These are phyloP conservation scores for Puccinia novopanici DNA, from an alignment of 1,284 basidiomycete genomes.

Conservation along the genomic window DNA sequence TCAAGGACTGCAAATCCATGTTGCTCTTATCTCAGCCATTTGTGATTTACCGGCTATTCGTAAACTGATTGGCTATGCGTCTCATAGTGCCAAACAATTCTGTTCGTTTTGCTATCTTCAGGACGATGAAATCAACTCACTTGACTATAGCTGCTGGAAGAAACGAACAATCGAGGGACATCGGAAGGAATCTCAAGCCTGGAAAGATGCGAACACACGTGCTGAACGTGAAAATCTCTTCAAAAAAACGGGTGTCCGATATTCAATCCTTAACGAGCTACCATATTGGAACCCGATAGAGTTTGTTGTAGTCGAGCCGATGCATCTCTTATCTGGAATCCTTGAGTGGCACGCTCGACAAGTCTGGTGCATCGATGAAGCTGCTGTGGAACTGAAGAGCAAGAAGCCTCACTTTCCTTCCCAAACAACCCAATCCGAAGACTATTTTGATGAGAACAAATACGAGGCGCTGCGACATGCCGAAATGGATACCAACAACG, in stretches of 20 bases:
- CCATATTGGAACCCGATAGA: conserved; percentile 27
- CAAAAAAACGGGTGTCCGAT: conserved; percentile 10
- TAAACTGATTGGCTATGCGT: conserved; percentile 46
- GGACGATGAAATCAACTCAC: background rate
- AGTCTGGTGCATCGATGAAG: conserved; percentile 27
- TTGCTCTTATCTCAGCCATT: conserved; percentile 32
- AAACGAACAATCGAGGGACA: conserved; percentile 10
- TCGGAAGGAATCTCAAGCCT: conserved; percentile 26
- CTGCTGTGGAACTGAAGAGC: conserved; percentile 26
- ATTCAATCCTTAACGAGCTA: conserved; percentile 32
- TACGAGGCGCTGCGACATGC: conserved; percentile 7
- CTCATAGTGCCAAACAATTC: too few species aligned
- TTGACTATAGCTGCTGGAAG: background rate
- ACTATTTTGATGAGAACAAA: conserved; percentile 26
- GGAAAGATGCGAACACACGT: conserved; percentile 30
- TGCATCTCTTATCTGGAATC: conserved; percentile 40
- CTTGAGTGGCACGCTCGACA: conserved; percentile 2
- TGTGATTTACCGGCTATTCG: conserved; percentile 36
- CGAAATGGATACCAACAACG: background rate
- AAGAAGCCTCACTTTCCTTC: background rate
- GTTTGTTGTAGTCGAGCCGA: conserved; percentile 36
- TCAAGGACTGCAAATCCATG: conserved; percentile 10
- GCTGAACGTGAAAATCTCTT: conserved; percentile 10
- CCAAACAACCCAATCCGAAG: conserved; percentile 14
- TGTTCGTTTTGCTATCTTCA: conserved; percentile 44